Evolutionary conservation across 306 rosid genomes (phyloP).

Genomic region (Citrullus colocynthis): DNA sequence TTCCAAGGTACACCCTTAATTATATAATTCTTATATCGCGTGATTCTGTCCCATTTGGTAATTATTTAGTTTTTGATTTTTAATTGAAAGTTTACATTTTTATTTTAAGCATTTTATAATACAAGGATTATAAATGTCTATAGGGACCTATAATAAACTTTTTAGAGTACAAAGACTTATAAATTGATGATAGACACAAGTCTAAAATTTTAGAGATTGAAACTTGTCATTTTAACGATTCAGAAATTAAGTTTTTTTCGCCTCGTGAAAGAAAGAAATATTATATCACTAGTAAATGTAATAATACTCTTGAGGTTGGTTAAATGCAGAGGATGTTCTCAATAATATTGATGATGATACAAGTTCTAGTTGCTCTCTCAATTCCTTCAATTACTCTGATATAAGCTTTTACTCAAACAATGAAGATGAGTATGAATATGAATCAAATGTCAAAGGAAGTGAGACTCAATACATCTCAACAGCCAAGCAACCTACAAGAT

Average conservation of each 20-base stretch:
- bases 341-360: constrained; percentile 27
- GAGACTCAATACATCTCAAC: constrained; percentile 17
- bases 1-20: constrained; percentile 25
- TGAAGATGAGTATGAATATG: constrained; percentile 29
- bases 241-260: neutral
- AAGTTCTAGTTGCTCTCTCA: constrained; percentile 42
- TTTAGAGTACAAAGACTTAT: no score
- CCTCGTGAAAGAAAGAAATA: neutral
- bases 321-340: constrained; percentile 22
- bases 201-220: no score
- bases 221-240: no score
- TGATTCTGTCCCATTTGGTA: neutral
- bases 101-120: no score
- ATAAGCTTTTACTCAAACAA: constrained; percentile 28
- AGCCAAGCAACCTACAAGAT: constrained; percentile 40
- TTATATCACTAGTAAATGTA: neutral
- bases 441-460: neutral
- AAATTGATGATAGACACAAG: no score
- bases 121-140: no score
- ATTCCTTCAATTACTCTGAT: constrained; percentile 42
- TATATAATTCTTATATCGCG: neutral
- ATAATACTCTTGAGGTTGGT: neutral
- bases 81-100: no score
- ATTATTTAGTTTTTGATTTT: no score
- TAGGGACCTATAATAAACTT: no score